Evolutionary conservation across 352 stramenopile species (phyloP).

Genomic region (Hyaloperonospora arabidopsidis): DNA sequence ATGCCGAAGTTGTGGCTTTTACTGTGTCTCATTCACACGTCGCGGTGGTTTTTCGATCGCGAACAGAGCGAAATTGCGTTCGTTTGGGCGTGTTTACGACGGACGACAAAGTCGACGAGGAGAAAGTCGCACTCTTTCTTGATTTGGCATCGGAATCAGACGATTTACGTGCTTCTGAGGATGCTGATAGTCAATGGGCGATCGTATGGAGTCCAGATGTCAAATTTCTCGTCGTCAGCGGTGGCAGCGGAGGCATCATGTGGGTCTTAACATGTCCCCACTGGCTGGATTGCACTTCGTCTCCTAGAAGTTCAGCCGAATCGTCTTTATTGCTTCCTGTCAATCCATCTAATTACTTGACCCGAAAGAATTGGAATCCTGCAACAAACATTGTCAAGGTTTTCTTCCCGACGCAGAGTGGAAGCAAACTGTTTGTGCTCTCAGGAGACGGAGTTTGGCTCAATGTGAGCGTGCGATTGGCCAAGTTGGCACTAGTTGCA

Average conservation of each 20-base stretch:
- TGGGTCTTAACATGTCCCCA: slow-evolving; percentile 40
- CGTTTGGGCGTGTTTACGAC: slow-evolving; percentile 32
- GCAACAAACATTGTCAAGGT: slow-evolving; percentile 23
- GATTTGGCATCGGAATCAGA: slow-evolving; percentile 16
- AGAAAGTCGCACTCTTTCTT: slow-evolving; percentile 9
- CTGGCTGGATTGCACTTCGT: slow-evolving; percentile 29
- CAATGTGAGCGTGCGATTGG: slow-evolving; percentile 39
- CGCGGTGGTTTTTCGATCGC: slow-evolving; percentile 31
- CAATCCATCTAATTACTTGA: slow-evolving; percentile 27
- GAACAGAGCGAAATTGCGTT: slow-evolving; percentile 17
- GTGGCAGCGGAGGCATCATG: slow-evolving; percentile 20
- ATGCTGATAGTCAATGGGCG: slow-evolving; percentile 14
- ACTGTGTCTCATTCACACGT: slow-evolving; percentile 20
- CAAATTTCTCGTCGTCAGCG: slow-evolving; percentile 41
- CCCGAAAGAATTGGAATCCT: slow-evolving; percentile 37
- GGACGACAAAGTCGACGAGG: neutral
- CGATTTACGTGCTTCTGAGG: neutral
- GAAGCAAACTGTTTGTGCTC: slow-evolving; percentile 37
- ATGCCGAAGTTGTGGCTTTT: slow-evolving; percentile 12
- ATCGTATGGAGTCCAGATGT: slow-evolving; percentile 51
- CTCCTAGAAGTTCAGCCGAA: neutral
- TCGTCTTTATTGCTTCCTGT: slow-evolving; percentile 29
- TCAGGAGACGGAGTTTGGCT: slow-evolving; percentile 36
- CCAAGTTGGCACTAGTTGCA: slow-evolving; percentile 37
- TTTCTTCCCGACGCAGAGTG: slow-evolving; percentile 37